Base-by-base conservation (phyloP, 345 rosid species). In the Syzygium oleosum region DNA sequence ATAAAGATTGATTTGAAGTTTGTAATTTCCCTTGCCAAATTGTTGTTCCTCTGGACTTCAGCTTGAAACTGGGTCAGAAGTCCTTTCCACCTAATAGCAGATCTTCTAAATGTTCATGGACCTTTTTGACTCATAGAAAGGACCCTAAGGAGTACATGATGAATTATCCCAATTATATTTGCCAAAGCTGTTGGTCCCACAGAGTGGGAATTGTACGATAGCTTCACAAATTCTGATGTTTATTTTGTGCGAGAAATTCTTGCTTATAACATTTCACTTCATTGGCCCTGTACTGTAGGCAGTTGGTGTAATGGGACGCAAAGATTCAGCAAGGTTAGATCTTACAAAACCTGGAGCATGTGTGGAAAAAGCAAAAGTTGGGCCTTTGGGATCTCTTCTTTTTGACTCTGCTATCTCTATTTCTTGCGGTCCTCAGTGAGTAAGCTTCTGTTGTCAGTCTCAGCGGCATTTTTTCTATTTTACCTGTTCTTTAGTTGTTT, bases 381-480 rank as follows among this genome's bases (percentile, higher is more conserved):
- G 99, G 84, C 99, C 99, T 87, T 92, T 98, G 86, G 97, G 98
- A 88, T 92, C 94, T 65, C 89, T 65, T 80, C 93, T 95, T 90
- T 96, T 96, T 90, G 99, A 96, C 91, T 98, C 99, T 86, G 98
- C 98, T 88, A 93, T 98, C 86, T 92, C 95, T 78, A 87, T 98
- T 90, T 96, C 95, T 52, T 93, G 94, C 86, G 96, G 95, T 87
- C 87, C 93, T 3, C 88, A 93, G 99, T 95, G 93, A 94, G 97
- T 93, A 83, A 89, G 89, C 90, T 90, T 93, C 90, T 89, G 38
- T 54, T 34, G 84, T 86, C 86, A 61, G 29, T 86, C 79, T 59
- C 51, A 84, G 49, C 12, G 31, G 83, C 0, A 0, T 87, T 21
- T 80, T 49, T 59, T 12, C 85, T 38, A 43, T 49, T 52, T 27